Base-by-base conservation (phyloP, 371 early-diverging fungal species). In the Mortierella sp. region DNA sequence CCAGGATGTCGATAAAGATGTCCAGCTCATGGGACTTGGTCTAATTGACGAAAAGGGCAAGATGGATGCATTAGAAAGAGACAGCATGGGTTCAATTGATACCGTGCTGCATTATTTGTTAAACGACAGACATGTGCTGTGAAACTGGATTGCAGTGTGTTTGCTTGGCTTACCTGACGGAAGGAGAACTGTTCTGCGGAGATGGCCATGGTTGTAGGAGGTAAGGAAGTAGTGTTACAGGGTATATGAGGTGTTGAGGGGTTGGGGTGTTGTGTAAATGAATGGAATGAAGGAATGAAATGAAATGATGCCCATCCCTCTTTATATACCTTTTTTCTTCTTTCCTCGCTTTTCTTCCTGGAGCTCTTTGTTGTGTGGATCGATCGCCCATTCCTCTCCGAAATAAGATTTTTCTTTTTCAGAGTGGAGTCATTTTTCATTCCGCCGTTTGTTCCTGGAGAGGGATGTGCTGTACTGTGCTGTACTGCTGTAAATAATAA, bases 1-100 rank as follows among this genome's bases (percentile, higher is more conserved):
- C 86, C 13, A 85, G 78, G 60, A 85, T 82, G 73, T 85, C 86
- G 45, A 85, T 80, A 47, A 85, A 85, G 38, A 82, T 80, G 31
- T 85, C 82, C 55, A 85, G 63, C 31, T 85, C 86, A 28, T 78
- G 70, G 14, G 82, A 80, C 34, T 65, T 73, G 3, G 80, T 63
- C 86, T 85, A 77, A 19, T 1, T 58, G 28, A 34, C 5, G 13
- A 16, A 19, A 4, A 45, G 44, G 13, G 7, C 1, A 26, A 26
- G 10, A 24, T 9, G 55, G 9, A 54, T 21, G 16, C 47, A 44
- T 16, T 13, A 57, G n/a, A 7, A 52, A 48, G 48, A 34, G 2
- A n/a, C 31, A 44, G 45, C 44, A 44, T 45, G 50, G 48, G 65
- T 14, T 50, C 42, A 52, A 24, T 28, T 45, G 47, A 34, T 21